Conservation (phyloP, 2,329 filamentous ascomycete genomes). For the Xylariaceae sp. region DNA sequence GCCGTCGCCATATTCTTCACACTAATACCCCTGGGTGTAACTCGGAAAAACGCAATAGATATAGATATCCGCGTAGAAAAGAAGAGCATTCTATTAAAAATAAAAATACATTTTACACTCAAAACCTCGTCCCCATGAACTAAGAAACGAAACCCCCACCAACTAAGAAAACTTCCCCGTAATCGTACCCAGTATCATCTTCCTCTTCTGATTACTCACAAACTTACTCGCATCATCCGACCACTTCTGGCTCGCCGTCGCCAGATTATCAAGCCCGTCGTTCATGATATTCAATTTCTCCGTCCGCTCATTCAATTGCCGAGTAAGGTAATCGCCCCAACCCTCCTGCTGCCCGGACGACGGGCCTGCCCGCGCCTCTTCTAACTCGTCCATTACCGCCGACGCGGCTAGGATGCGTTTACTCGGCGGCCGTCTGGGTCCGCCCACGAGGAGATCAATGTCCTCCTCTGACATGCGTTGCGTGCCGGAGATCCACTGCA, state of each 20-base stretch:
- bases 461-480: constrained; percentile 84
- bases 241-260: constrained; percentile 77
- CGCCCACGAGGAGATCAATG: constrained; percentile 85
- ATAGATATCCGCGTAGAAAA: no score
- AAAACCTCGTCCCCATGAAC: no score
- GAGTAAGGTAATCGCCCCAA: constrained; percentile 74
- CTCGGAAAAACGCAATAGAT: no score
- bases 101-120: no score
- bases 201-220: constrained; percentile 80
- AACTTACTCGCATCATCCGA: constrained; percentile 85
- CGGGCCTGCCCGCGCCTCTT: constrained; percentile 43
- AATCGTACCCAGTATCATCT: constrained; percentile 66
- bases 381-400: constrained; percentile 58
- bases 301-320: constrained; percentile 84
- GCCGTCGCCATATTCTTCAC: no score
- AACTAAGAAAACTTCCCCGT: constrained; percentile 51
- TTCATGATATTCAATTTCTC: constrained; percentile 79
- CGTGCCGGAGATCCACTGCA: constrained; percentile 95
- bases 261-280: constrained; percentile 77
- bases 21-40: no score
- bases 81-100: no score
- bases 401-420: constrained; percentile 82
- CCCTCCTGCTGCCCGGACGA: constrained; percentile 47
- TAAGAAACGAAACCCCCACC: no score
- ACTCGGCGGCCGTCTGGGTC: constrained; percentile 78